A percentile compares a stretch with the other conserved stretches of the same genome.
Conservation (phyloP, 768 basidiomycete genomes). For the Agrocybe chaxingu region DNA sequence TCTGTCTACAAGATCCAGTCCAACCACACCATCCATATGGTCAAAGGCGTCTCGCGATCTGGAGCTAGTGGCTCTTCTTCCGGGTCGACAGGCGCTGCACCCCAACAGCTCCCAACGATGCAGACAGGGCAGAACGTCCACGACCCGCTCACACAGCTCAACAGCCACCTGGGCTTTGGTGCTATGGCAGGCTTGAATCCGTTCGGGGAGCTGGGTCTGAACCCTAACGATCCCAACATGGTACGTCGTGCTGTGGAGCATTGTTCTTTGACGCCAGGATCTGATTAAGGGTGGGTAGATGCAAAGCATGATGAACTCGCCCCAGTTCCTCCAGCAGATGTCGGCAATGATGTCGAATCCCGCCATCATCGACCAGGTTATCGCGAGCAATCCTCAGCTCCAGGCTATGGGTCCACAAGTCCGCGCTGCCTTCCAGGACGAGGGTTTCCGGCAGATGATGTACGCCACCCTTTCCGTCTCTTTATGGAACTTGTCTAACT, state of each 20-base stretch:
- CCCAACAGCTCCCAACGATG: constrained; percentile 78
- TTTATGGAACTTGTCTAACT: not conserved
- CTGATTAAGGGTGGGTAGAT: constrained; percentile 41
- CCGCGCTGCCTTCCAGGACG: constrained; percentile 73
- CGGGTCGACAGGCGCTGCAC: constrained; percentile 34
- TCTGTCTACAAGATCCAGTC: constrained; percentile 89
- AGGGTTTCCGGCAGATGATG: constrained; percentile 75
- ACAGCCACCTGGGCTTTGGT: constrained; percentile 75
- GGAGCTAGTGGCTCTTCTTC: constrained; percentile 32
- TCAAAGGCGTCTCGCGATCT: constrained; percentile 73
- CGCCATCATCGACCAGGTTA: constrained; percentile 82
- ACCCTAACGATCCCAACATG: constrained; percentile 93
- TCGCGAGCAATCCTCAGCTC: constrained; percentile 78
- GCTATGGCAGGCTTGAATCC: constrained; percentile 87
- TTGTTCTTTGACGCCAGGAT: not conserved
- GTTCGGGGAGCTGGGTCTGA: constrained; percentile 87
- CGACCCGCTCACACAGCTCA: constrained; percentile 83
- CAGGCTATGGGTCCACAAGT: constrained; percentile 76
- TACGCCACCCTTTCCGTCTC: constrained; percentile 28
- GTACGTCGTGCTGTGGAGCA: constrained; percentile 36
- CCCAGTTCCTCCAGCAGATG: constrained; percentile 88
- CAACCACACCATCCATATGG: constrained; percentile 89
- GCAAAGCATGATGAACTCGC: constrained; percentile 81
- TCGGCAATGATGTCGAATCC: constrained; percentile 83
- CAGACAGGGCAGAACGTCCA: constrained; percentile 87